A percentile compares a stretch with the other conserved stretches of the same genome.
Conservation (phyloP, 805 yeast species). For the Candida parachauliodes region DNA sequence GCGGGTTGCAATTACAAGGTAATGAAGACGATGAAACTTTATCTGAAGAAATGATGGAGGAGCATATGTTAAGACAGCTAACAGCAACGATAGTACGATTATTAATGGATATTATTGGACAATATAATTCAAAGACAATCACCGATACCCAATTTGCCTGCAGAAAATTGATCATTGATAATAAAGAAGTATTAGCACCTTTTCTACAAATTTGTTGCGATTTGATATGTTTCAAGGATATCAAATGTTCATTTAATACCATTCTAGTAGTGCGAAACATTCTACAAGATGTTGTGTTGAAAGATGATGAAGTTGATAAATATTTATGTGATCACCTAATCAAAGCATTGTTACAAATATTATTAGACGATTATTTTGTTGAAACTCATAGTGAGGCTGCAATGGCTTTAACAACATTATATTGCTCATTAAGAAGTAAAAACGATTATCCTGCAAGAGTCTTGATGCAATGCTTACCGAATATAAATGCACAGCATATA, state of each 20-base stretch:
- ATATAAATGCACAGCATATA: slow-evolving; percentile 53
- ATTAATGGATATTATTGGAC: slow-evolving; percentile 84
- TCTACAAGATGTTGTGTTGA: slow-evolving; percentile 62
- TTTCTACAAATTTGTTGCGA: slow-evolving; percentile 72
- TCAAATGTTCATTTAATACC: slow-evolving; percentile 89
- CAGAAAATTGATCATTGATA: slow-evolving; percentile 61
- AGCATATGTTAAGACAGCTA: slow-evolving; percentile 85
- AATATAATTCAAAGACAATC: slow-evolving; percentile 51
- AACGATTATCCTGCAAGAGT: slow-evolving; percentile 66
- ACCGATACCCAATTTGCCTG: slow-evolving; percentile 62
- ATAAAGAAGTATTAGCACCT: slow-evolving; percentile 69
- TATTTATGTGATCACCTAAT: slow-evolving; percentile 63
- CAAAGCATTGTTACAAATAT: slow-evolving; percentile 62
- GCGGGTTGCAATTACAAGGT: slow-evolving; percentile 55
- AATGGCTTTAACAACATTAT: slow-evolving; percentile 77
- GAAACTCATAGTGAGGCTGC: slow-evolving; percentile 93
- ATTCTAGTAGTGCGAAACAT: slow-evolving; percentile 75
- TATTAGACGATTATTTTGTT: slow-evolving; percentile 70
- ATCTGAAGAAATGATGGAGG: slow-evolving; percentile 98
- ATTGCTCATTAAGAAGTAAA: slow-evolving; percentile 67
- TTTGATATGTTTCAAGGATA: slow-evolving; percentile 78
- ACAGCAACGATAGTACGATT: slow-evolving; percentile 89
- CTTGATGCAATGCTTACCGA: slow-evolving; percentile 51
- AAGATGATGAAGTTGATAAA: slow-evolving; percentile 72
- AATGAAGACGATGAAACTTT: slow-evolving; percentile 73